These are phyloP conservation scores for Psidium guajava DNA, from an alignment of 345 rosid genomes.

Conservation along the genomic window DNA sequence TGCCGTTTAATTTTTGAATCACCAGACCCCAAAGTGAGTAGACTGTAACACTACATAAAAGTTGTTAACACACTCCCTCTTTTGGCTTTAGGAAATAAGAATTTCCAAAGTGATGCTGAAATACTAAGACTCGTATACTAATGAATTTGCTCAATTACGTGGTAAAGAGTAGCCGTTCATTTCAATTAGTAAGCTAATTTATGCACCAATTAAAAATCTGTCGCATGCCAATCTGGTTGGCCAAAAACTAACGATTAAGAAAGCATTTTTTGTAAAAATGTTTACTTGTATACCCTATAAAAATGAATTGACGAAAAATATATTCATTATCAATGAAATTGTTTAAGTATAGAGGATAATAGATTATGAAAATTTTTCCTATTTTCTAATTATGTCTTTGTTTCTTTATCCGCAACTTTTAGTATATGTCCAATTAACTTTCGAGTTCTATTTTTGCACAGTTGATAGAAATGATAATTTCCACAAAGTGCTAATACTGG, in stretches of 20 bases:
- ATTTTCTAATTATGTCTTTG: background rate
- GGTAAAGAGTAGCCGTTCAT: background rate
- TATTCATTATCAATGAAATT: background rate
- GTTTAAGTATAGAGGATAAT: background rate
- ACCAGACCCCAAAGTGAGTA: too few species aligned
- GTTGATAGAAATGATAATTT: background rate
- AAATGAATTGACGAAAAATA: background rate
- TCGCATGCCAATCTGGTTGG: background rate
- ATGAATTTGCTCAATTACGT: background rate
- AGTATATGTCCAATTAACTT: background rate
- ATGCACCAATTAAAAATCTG: background rate
- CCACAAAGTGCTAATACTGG: background rate
- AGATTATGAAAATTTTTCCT: background rate
- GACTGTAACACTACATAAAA: too few species aligned
- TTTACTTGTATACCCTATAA: background rate
- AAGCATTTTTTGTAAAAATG: background rate
- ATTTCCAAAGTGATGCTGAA: background rate
- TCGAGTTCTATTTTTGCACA: background rate
- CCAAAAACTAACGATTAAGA: background rate
- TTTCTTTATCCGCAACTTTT: background rate
- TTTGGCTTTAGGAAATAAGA: too few species aligned
- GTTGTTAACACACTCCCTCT: too few species aligned
- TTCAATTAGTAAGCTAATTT: background rate
- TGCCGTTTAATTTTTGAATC: too few species aligned
- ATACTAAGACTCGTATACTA: background rate